phyloP scores from a whole-genome alignment of 768 basidiomycete genomes.

The Crassisporium funariophilum region DNA sequence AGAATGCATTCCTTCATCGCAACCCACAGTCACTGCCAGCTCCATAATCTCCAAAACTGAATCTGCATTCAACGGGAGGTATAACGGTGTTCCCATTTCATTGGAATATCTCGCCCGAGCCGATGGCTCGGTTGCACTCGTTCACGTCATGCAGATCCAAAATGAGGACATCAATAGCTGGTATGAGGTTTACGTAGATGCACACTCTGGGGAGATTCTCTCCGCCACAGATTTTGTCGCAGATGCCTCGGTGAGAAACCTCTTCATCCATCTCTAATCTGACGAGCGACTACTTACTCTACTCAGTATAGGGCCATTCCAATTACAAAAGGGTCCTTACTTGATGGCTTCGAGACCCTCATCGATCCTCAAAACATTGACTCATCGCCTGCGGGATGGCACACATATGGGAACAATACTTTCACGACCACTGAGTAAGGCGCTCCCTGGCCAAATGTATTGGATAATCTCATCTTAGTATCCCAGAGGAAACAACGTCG shows the following conservation, averaged over 20 bases:
- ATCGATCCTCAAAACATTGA: constrained; percentile 50
- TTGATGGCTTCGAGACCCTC: constrained; percentile 48
- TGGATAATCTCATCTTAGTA: neutral
- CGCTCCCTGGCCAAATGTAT: neutral
- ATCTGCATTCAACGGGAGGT: constrained; percentile 37
- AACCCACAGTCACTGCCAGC: constrained; percentile 35
- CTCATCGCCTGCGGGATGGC: constrained; percentile 58
- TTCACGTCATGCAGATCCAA: constrained; percentile 39
- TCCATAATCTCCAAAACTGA: constrained; percentile 41
- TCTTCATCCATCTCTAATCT: neutral
- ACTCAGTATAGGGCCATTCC: constrained; percentile 44
- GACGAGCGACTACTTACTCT: neutral
- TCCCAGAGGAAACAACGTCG: constrained; percentile 38
- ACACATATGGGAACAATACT: constrained; percentile 21
- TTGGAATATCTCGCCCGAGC: constrained; percentile 43
- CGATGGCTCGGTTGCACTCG: constrained; percentile 39
- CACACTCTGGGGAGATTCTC: constrained; percentile 51
- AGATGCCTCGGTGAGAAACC: constrained; percentile 38
- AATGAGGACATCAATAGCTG: constrained; percentile 42
- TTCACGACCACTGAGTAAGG: constrained; percentile 11
- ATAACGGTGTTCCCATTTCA: constrained; percentile 39
- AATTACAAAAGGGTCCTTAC: constrained; percentile 47
- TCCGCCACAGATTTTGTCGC: constrained; percentile 55
- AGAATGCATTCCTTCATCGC: constrained; percentile 35
- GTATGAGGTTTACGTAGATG: constrained; percentile 63